Evolutionary conservation across 1,139 yeast genomes (phyloP), one percentile per base, ranked within the genome.

Genomic region (Tardiomyces digboiensis): DNA sequence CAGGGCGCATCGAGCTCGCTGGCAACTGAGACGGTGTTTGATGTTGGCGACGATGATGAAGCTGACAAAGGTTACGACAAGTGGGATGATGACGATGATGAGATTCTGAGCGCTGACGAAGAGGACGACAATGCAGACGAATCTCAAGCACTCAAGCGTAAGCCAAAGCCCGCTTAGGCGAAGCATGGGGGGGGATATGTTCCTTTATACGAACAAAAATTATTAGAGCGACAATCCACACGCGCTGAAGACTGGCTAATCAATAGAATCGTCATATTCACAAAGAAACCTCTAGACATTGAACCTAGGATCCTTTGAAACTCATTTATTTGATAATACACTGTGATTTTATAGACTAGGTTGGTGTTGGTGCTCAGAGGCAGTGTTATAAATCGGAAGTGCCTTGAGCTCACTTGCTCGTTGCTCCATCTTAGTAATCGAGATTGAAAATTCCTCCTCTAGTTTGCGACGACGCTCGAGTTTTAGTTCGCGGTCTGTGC

Each of bases 381-480:
- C 5, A n/a, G 14, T 26, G 33, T 16, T 26, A 16, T 26, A 26
- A 16, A 26, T 26, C 8, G 33, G 33, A 8, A 26, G 33, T 8
- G 33, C 33, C 10, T 26, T 26, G 33, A 26, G 33, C 10, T 26
- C 33, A 16, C 33, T n/a, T 3, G 33, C 33, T 5, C 33, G 33
- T 16, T 54, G 52, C 39, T 61, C 66, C 63, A 63, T 60, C 46
- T 61, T 60, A 14, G 58, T 53, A 37, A 63, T 61, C 8, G 64
- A 60, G 36, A 50, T 51, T 16, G 65, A 55, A 46, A 63, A 63
- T 51, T 63, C 67, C 7, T 53, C 59, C 41, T 56, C 58, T 29
- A 61, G 46, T 41, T 47, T 50, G 22, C 44, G 23, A 8, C 33
- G 33, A 16, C 33, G 33, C 33, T 26, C 33, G 33, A 26, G 46